Evolutionary conservation across 140 eudicot genomes (phyloP).

Genomic region (Flaveria floridana): DNA sequence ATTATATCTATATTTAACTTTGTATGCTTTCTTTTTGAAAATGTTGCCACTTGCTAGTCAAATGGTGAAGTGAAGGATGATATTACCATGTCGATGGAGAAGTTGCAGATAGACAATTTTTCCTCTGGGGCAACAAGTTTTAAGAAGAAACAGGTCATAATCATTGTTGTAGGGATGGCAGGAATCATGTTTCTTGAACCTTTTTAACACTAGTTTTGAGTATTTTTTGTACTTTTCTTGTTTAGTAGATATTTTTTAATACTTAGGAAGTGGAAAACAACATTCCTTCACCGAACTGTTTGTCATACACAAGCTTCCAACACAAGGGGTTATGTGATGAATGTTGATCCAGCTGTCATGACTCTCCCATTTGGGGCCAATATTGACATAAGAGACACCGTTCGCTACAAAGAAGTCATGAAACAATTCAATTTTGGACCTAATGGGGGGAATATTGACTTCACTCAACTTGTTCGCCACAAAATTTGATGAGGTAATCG

Average conservation of each 20-base stretch:
- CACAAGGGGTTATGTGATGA: slow-evolving; percentile 71
- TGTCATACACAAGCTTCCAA: slow-evolving; percentile 67
- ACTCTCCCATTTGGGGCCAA: slow-evolving; percentile 91
- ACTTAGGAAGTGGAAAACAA: slow-evolving; percentile 85
- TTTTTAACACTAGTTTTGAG: background rate
- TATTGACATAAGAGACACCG: slow-evolving; percentile 93
- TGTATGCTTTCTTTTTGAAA: slow-evolving; percentile 2
- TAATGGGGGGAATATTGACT: slow-evolving; percentile 80
- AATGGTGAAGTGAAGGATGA: slow-evolving; percentile 45
- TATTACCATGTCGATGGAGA: slow-evolving; percentile 61
- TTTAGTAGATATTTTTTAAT: background rate
- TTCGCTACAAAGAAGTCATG: slow-evolving; percentile 92
- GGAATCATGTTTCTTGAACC: slow-evolving; percentile 41
- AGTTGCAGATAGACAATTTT: slow-evolving; percentile 53
- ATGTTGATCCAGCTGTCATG: slow-evolving; percentile 96
- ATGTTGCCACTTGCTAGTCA: slow-evolving; percentile 24
- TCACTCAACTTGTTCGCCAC: slow-evolving; percentile 86
- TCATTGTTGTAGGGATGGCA: slow-evolving; percentile 97
- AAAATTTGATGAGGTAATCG: slow-evolving; percentile 84
- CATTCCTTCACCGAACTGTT: slow-evolving; percentile 73
- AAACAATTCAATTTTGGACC: slow-evolving; percentile 92
- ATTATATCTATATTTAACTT: background rate
- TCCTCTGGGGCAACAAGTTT: slow-evolving; percentile 40
- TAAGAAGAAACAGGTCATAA: slow-evolving; percentile 75
- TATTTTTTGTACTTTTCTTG: background rate